Percentiles rank a stretch among this genome's conserved stretches.
These are phyloP conservation scores for Fusarium nurragi DNA, from an alignment of 2,329 filamentous ascomycete species.

Conservation along the genomic window DNA sequence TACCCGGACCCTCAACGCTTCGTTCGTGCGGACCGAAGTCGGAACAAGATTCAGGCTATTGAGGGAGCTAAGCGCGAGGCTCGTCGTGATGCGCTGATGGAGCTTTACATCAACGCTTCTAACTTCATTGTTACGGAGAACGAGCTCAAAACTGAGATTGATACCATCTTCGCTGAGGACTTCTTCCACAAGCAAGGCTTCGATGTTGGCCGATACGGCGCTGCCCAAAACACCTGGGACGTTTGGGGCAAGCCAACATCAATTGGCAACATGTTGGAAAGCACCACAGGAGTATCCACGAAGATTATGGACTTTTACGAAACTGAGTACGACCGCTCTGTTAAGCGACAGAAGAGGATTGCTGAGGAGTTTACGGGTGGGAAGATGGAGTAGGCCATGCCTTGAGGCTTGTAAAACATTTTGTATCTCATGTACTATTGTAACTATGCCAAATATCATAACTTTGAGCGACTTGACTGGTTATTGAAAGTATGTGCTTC, in stretches of 20 bases:
- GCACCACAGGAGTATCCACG: constrained; percentile 47
- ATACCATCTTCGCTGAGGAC: constrained; percentile 77
- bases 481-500: neutral
- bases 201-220: constrained; percentile 45
- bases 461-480: constrained; percentile 5
- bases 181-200: constrained; percentile 57
- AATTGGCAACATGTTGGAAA: constrained; percentile 57
- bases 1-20: constrained; percentile 71
- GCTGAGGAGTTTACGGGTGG: constrained; percentile 69
- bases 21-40: constrained; percentile 59
- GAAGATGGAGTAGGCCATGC: constrained; percentile 57
- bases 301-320: constrained; percentile 51
- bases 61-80: constrained; percentile 61
- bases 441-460: constrained; percentile 31
- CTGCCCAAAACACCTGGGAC: constrained; percentile 64
- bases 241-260: constrained; percentile 56
- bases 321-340: constrained; percentile 56
- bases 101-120: constrained; percentile 88
- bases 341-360: constrained; percentile 63
- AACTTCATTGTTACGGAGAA: constrained; percentile 85
- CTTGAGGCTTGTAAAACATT: constrained; percentile 41
- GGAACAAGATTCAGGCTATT: constrained; percentile 55
- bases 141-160: constrained; percentile 78
- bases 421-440: constrained; percentile 41
- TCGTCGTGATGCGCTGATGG: constrained; percentile 78